Base-by-base conservation (phyloP, 2,329 filamentous ascomycete genomes). In the Calonectria pseudoreteaudii region DNA sequence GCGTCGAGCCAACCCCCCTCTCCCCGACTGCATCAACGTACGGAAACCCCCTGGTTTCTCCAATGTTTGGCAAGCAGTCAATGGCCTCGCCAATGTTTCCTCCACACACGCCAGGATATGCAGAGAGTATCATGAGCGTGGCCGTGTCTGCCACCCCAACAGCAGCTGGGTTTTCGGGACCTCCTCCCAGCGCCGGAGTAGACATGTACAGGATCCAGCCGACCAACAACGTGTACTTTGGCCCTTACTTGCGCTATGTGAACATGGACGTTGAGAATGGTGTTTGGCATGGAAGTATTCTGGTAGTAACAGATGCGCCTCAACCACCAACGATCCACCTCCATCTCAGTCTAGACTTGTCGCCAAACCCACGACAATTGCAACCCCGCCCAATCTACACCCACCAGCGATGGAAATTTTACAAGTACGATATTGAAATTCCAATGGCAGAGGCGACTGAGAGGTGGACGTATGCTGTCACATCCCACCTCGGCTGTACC, bases 391-490 rank as follows among this genome's bases (percentile, higher is more conserved):
- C 92, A 18, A 98, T 99, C 72, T 94, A 93, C 79, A 94, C 93
- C 1, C 97, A 99, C 84, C 96, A 98, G 82, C 90, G 95, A 74
- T 99, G 96, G 96, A 93, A 93, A 16, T 99, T 99, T 83, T 98
- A 97, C 86, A 94, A 96, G 82, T 99, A 99, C 81, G 95, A 98
- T 75, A 85, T 98, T 70, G 94, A 98, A 75, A 85, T 99, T 60
- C 92, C 91, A 74, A 99, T 99, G 97, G 93, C 94, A 41, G 96
- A 98, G 20, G 90, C 91, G 36, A 94, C 95, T 0, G 91, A 93
- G 77, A 94, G 97, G 82, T 99, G 97, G 97, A 99, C 97, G 0
- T 99, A 99, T 82, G 97, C 97, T 2, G 96, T 99, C 66, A 99
- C 97, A 0, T 98, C 97, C 1, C 96, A 98, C 81, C 88, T 98